A percentile compares a stretch with the other conserved stretches of the same genome.
These are phyloP conservation scores for Candida sojae DNA, from an alignment of 1,139 yeast genomes.

Conservation along the genomic window DNA sequence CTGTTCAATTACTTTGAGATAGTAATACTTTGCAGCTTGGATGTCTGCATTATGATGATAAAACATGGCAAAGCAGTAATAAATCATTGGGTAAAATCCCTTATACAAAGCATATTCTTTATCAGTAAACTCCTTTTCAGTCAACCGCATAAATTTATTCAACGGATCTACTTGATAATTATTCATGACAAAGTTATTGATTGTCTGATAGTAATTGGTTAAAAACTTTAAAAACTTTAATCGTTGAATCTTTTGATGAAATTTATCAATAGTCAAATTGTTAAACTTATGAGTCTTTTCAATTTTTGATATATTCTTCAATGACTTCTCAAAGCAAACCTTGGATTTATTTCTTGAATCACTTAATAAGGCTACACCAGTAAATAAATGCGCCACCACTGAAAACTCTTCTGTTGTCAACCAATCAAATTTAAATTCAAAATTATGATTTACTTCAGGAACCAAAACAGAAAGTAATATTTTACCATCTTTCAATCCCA, in stretches of 20 bases:
- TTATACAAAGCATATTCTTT: slow-evolving; percentile 35
- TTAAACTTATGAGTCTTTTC: not conserved
- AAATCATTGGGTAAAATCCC: slow-evolving; percentile 32
- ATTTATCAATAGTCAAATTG: slow-evolving; percentile 2
- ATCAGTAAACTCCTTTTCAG: slow-evolving; percentile 27
- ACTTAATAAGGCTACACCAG: slow-evolving; percentile 37
- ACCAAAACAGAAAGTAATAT: not conserved
- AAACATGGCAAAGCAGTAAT: slow-evolving; percentile 39
- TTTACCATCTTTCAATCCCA: slow-evolving; percentile 1
- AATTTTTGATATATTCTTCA: slow-evolving; percentile 21
- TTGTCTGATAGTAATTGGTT: slow-evolving; percentile 32
- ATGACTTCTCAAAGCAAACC: slow-evolving; percentile 37
- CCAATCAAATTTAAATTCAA: slow-evolving; percentile 32
- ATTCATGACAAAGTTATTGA: slow-evolving; percentile 32
- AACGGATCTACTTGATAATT: slow-evolving; percentile 28
- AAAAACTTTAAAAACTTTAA: slow-evolving; percentile 25
- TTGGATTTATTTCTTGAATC: slow-evolving; percentile 29
- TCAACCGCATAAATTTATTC: slow-evolving; percentile 32
- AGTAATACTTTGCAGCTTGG: slow-evolving; percentile 39
- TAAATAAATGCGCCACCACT: slow-evolving; percentile 37
- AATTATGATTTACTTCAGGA: slow-evolving; percentile 2
- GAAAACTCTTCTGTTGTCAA: slow-evolving; percentile 43
- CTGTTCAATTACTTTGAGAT: slow-evolving; percentile 28
- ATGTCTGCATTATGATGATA: slow-evolving; percentile 38
- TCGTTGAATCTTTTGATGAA: slow-evolving; percentile 18